Evolutionary conservation across 108 stramenopile species (phyloP).

Genomic region (Aurantiochytrium sp.): DNA sequence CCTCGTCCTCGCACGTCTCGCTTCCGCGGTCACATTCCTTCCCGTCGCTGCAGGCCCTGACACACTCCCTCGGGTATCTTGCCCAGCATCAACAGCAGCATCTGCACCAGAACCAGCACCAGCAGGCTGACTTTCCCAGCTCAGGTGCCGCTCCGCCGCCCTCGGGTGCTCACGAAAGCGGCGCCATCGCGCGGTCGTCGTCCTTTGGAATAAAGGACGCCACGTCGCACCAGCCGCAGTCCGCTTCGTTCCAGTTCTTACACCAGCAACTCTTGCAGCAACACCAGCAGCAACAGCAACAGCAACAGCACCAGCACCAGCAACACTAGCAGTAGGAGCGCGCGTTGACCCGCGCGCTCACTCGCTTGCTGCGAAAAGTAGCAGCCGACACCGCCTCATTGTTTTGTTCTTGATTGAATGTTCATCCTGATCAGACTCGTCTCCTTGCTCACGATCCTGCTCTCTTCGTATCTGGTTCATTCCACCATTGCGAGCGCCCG

Average conservation of each 20-base stretch:
- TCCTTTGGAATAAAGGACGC: too few relatives aligned
- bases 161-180: too few relatives aligned
- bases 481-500: too few relatives aligned
- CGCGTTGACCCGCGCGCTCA: too few relatives aligned
- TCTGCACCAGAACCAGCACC: too few relatives aligned
- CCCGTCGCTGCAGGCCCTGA: not conserved
- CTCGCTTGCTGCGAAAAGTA: not conserved
- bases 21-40: not conserved
- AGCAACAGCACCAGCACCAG: not conserved
- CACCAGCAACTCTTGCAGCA: not conserved
- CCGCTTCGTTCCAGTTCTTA: not conserved
- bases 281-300: not conserved
- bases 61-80: not conserved
- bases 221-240: not conserved
- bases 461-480: too few relatives aligned
- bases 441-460: not conserved
- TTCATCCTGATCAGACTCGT: not conserved
- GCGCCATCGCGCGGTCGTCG: too few relatives aligned
- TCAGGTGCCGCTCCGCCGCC: too few relatives aligned
- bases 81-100: too few relatives aligned
- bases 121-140: too few relatives aligned
- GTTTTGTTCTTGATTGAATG: not conserved
- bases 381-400: not conserved
- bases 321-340: not conserved
- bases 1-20: not conserved